These are phyloP conservation scores for Medakamo hakoo DNA, from an alignment of 139 green algal species.

Conservation along the genomic window DNA sequence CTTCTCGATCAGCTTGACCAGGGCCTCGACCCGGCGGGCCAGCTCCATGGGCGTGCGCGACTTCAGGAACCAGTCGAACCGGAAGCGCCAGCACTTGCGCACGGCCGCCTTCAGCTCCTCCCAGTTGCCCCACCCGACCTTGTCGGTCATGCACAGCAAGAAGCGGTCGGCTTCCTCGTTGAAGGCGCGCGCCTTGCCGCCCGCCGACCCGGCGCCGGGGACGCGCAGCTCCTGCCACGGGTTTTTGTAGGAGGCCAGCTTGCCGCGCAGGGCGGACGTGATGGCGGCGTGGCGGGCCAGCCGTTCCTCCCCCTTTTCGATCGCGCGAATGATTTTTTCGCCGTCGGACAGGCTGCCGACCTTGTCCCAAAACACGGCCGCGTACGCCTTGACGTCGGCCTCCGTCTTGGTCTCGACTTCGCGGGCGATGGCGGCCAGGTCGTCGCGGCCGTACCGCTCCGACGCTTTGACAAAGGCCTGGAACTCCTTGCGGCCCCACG, in stretches of 20 bases:
- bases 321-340: conserved; percentile 82
- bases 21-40: conserved; percentile 65
- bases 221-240: conserved; percentile 74
- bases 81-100: conserved; percentile 79
- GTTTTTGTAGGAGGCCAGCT: conserved; percentile 91
- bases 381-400: conserved; percentile 56
- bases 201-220: conserved; percentile 84
- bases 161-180: conserved; percentile 99
- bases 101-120: conserved; percentile 96
- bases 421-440: conserved; percentile 51
- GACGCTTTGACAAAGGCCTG: conserved; percentile 77
- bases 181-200: conserved; percentile 96
- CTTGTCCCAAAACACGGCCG: conserved; percentile 58
- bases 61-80: conserved; percentile 99
- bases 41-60: conserved; percentile 76
- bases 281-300: conserved; percentile 68
- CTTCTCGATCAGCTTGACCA: conserved; percentile 98
- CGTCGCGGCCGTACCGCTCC: conserved; percentile 74
- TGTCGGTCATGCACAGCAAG: conserved; percentile 90
- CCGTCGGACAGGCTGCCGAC: conserved; percentile 62
- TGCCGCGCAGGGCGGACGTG: conserved; percentile 69
- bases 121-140: conserved; percentile 93
- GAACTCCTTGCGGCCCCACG: conserved; percentile 87
- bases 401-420: conserved; percentile 89
- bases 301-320: conserved; percentile 79